These are phyloP conservation scores for Amanita rimosa DNA, from an alignment of 768 basidiomycete genomes.

Conservation along the genomic window DNA sequence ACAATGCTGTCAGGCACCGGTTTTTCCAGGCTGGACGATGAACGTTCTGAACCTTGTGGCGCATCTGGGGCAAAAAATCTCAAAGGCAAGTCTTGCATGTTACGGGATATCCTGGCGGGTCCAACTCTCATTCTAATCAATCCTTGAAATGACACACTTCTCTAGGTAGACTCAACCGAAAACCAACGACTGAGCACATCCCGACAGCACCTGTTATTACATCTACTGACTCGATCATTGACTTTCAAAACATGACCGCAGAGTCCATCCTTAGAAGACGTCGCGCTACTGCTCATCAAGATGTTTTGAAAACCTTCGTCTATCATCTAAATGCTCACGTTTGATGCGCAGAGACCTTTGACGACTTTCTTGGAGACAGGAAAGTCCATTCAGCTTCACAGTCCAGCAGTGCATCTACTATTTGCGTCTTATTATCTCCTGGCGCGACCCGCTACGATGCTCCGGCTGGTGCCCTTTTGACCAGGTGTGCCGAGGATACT, in stretches of 20 bases:
- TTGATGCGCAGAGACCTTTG: slow-evolving; percentile 17
- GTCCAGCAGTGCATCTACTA: slow-evolving; percentile 14
- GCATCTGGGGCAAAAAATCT: no score
- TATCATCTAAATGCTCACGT: neutral
- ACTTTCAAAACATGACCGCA: slow-evolving; percentile 50
- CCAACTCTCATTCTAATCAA: slow-evolving; percentile 10
- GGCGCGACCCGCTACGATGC: slow-evolving; percentile 35
- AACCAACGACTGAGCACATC: slow-evolving; percentile 24
- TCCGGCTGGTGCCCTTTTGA: slow-evolving; percentile 27
- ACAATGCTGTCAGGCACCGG: no score
- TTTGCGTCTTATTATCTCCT: slow-evolving; percentile 13
- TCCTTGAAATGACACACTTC: neutral
- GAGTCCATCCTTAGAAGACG: slow-evolving; percentile 39
- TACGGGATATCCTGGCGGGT: slow-evolving; percentile 51
- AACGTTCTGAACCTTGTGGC: no score
- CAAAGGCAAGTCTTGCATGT: no score
- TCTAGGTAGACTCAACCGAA: slow-evolving; percentile 33
- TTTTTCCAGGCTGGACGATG: no score
- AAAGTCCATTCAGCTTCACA: slow-evolving; percentile 31
- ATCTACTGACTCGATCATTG: slow-evolving; percentile 35
- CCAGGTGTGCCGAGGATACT: slow-evolving; percentile 44
- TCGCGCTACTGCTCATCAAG: slow-evolving; percentile 64
- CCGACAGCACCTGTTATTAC: slow-evolving; percentile 53
- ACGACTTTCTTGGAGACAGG: slow-evolving; percentile 20
- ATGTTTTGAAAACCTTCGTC: slow-evolving; percentile 12